Evolutionary conservation across 2,329 filamentous ascomycete genomes (phyloP).

Genomic region (Fusarium ramigenum): DNA sequence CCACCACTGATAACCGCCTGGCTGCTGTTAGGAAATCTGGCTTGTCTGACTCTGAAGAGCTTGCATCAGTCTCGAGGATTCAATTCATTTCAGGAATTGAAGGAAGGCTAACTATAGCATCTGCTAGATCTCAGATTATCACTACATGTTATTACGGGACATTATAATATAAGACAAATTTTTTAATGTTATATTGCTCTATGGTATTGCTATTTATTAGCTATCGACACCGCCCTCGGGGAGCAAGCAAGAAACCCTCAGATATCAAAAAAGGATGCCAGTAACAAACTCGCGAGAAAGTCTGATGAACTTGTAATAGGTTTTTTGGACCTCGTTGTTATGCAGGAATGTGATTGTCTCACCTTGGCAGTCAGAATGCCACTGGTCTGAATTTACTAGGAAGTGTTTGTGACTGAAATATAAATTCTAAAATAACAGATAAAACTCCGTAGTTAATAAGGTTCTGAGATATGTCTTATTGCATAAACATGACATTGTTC

Average conservation of each 20-base stretch:
- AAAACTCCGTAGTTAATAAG: background rate
- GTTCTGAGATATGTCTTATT: background rate
- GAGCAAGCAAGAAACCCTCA: background rate
- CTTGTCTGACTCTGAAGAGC: conserved; percentile 35
- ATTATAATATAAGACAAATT: background rate
- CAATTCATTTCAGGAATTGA: background rate
- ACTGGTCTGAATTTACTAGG: background rate
- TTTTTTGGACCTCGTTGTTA: background rate
- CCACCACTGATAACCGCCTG: conserved; percentile 40
- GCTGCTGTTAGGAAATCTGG: conserved; percentile 41
- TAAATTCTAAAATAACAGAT: background rate
- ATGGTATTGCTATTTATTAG: background rate
- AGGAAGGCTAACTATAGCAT: conserved; percentile 26
- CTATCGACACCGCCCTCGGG: background rate
- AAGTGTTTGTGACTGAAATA: background rate
- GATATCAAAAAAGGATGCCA: background rate
- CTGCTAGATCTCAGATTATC: background rate
- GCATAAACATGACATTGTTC: background rate
- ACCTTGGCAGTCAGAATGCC: background rate
- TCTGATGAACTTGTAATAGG: background rate
- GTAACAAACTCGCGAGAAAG: background rate
- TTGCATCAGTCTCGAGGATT: background rate
- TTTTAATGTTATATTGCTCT: background rate
- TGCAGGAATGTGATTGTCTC: background rate
- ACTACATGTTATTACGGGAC: background rate